Base-by-base conservation (phyloP, 192 early-diverging fungal species). In the Pilaira anomala region DNA sequence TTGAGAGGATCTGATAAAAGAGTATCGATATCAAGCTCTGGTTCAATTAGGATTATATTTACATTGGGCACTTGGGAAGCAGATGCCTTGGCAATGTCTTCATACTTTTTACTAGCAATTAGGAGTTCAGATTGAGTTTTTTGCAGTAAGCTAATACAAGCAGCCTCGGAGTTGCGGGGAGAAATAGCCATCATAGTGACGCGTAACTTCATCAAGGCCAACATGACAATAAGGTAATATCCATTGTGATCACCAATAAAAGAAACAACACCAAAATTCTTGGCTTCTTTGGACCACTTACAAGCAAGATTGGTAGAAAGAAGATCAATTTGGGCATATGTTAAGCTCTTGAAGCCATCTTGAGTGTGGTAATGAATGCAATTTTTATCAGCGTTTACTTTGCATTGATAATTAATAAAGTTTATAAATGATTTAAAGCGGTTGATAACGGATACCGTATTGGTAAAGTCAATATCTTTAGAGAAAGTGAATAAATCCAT, bases 151-250 rank as follows among this genome's bases (percentile, higher is more conserved):
- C 28, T 60, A 26, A 3, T 19, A 19, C n/a, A 28, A 3, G 58
- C 58, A 18, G 8, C 40, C 8, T 42, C 58, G 9, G 42, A 60
- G 2, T 60, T 60, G n/a, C 58, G 58, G 3, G 58, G 58, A n/a
- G 58, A 60, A 28, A 60, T 42, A 44, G 12, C 21, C 1, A 60
- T 16, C 12, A 25, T 14, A 1, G 24, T 5, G 0, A 46, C 42
- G 16, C 40, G 8, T 3, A 60, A 24, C 25, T 19, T 60, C 14
- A 60, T 16, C 5, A 60, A 8, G 12, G 25, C 58, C 14, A 60
- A 40, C 8, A 45, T 6, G 0, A 12, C 25, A 16, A 60, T 44
- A 22, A 45, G 25, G 13, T 60, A 60, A 22, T 25, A 28, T 18
- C 24, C 58, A 60, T 36, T 42, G 24, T 60, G 58, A 9, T n/a